Conservation (phyloP, 495 filamentous ascomycete genomes). For the Immersiella caudata region DNA sequence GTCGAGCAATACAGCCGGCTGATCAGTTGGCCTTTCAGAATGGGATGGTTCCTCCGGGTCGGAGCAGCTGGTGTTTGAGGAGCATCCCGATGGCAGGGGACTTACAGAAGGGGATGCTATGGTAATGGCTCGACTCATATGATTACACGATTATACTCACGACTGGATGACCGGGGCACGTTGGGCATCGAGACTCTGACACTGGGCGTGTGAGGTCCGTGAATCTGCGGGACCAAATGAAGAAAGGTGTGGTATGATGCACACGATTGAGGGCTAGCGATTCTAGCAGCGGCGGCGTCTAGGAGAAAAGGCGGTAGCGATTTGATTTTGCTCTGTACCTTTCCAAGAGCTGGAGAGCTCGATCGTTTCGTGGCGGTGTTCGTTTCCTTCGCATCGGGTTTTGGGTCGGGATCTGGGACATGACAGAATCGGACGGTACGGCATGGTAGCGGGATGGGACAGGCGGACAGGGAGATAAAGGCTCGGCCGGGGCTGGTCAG, state of each 20-base stretch:
- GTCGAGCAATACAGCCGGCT: slow-evolving; percentile 46
- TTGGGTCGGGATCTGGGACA: neutral
- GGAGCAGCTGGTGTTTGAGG: slow-evolving; percentile 42
- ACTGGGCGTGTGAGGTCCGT: neutral
- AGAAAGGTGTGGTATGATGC: neutral
- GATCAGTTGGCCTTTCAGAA: slow-evolving; percentile 37
- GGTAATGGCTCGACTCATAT: neutral
- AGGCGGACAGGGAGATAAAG: neutral
- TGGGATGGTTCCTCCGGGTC: slow-evolving; percentile 51
- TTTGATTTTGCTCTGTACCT: slow-evolving; percentile 11
- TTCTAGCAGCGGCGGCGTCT: slow-evolving; percentile 17
- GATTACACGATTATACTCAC: slow-evolving; percentile 12
- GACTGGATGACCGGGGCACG: neutral
- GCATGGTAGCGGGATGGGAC: neutral
- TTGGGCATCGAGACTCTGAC: neutral
- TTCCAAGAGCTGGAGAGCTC: neutral
- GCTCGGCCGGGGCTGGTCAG: neutral
- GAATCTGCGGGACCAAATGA: neutral
- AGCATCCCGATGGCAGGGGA: slow-evolving; percentile 28
- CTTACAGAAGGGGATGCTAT: slow-evolving; percentile 28
- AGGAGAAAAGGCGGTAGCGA: slow-evolving; percentile 14
- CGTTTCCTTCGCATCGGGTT: slow-evolving; percentile 2
- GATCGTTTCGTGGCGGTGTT: neutral
- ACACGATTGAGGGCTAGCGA: neutral
- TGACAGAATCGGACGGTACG: no score